phyloP scores from a whole-genome alignment of 75 land plant genomes.

The Picea sitchensis region DNA sequence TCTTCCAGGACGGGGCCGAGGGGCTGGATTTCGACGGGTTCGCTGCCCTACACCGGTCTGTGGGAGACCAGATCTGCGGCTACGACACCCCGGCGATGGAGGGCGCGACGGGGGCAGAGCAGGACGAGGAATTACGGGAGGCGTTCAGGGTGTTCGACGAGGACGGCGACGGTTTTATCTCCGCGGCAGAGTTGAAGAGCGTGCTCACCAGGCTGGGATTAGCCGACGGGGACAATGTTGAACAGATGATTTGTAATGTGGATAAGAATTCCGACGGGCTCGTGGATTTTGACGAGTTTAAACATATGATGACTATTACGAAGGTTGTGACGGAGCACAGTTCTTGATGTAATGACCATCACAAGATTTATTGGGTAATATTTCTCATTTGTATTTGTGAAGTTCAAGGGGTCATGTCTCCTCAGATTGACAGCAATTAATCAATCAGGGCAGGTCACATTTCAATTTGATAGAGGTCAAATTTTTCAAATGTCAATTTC shows the following conservation, averaged over 20 bases:
- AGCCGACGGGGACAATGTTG: constrained; percentile 36
- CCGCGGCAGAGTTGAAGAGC: constrained; percentile 40
- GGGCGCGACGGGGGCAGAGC: not conserved
- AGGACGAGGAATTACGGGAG: constrained; percentile 58
- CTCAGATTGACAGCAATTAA: no score
- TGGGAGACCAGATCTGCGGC: no score
- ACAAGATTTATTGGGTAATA: no score
- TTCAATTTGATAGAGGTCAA: no score
- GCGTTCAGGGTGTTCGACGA: constrained; percentile 74
- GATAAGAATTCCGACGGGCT: constrained; percentile 58
- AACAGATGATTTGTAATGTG: constrained; percentile 53
- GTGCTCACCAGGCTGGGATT: constrained; percentile 41
- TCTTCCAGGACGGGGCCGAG: no score
- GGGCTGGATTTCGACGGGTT: no score
- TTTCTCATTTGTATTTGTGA: no score
- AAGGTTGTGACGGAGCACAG: not conserved
- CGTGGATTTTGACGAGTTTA: constrained; percentile 47
- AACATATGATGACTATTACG: constrained; percentile 54
- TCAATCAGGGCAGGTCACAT: no score
- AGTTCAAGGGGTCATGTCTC: no score
- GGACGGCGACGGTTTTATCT: constrained; percentile 73
- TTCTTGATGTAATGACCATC: not conserved
- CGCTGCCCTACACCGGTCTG: no score
- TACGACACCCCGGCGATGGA: no score
- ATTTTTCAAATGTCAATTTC: no score